Evolutionary conservation across 139 green algal genomes (phyloP).

Genomic region (Coelastrella sp.): DNA sequence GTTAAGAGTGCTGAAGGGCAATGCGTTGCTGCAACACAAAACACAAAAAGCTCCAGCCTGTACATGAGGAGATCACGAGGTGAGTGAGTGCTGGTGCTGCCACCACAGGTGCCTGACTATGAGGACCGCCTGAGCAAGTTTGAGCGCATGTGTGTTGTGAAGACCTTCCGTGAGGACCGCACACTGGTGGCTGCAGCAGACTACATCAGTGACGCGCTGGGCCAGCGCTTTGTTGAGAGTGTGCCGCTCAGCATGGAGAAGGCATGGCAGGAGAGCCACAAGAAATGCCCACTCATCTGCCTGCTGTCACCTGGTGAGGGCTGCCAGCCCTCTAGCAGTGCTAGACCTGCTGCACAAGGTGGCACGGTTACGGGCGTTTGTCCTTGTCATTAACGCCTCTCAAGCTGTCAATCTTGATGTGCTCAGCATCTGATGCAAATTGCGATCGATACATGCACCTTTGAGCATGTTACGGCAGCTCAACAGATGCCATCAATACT

Average conservation of each 20-base stretch:
- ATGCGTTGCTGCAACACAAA: too few species aligned
- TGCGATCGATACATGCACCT: background rate
- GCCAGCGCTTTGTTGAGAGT: constrained; percentile 88
- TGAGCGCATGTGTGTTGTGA: constrained; percentile 92
- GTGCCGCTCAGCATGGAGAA: constrained; percentile 91
- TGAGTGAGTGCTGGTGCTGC: background rate
- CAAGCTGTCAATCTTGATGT: background rate
- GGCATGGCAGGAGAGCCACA: constrained; percentile 68
- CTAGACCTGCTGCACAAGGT: background rate
- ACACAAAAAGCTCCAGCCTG: too few species aligned
- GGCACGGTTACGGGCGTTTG: too few species aligned
- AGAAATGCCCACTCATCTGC: constrained; percentile 89
- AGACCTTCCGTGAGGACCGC: constrained; percentile 92
- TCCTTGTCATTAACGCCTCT: background rate
- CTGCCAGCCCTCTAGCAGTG: too few species aligned
- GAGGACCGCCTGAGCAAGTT: constrained; percentile 91
- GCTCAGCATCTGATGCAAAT: background rate
- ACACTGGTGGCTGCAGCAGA: constrained; percentile 88
- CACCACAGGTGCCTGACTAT: constrained; percentile 85
- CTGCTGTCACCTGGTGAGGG: constrained; percentile 81
- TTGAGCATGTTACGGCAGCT: background rate
- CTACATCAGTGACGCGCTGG: constrained; percentile 89
- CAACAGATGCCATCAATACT: background rate
- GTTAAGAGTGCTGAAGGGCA: too few species aligned
- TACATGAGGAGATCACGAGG: too few species aligned